Conservation (phyloP, 1,284 basidiomycete genomes). For the Mycena citricolor region DNA sequence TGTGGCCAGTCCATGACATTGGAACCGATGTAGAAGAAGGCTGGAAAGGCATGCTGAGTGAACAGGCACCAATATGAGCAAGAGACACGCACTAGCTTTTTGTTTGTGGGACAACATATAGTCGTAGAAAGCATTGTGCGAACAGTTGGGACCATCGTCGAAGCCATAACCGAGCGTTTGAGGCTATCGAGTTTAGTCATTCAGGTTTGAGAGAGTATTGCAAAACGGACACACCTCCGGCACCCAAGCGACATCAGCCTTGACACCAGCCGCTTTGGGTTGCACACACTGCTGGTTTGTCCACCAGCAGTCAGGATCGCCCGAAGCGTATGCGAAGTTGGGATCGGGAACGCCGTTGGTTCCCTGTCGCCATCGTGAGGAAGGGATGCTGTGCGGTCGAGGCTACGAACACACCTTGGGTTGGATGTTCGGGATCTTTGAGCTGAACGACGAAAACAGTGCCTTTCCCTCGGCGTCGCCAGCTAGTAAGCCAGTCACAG, state of each 20-base stretch:
- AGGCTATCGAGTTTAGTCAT: slow-evolving; percentile 31
- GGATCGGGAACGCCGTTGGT: slow-evolving; percentile 28
- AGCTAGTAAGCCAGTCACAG: slow-evolving; percentile 33
- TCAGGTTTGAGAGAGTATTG: not conserved
- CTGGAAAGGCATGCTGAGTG: not conserved
- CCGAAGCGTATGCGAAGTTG: slow-evolving; percentile 26
- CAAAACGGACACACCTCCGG: slow-evolving; percentile 39
- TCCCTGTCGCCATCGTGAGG: not conserved
- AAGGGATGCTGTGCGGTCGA: not conserved
- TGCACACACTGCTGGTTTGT: slow-evolving; percentile 51
- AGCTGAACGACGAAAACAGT: slow-evolving; percentile 27
- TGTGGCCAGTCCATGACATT: slow-evolving; percentile 1
- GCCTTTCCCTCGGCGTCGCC: slow-evolving; percentile 38
- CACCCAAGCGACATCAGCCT: slow-evolving; percentile 49
- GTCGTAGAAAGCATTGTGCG: slow-evolving; percentile 30
- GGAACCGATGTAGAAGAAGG: not conserved
- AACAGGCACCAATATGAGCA: not conserved
- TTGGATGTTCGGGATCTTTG: slow-evolving; percentile 31
- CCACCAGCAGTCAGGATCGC: slow-evolving; percentile 48
- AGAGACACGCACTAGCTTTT: slow-evolving; percentile 46
- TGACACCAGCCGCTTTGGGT: slow-evolving; percentile 34
- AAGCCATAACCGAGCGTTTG: slow-evolving; percentile 50
- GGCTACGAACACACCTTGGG: slow-evolving; percentile 19
- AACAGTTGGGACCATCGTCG: slow-evolving; percentile 64
- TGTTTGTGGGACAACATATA: slow-evolving; percentile 52